Conservation (phyloP, 257 asterid genomes). For the Nicotiana paniculata region DNA sequence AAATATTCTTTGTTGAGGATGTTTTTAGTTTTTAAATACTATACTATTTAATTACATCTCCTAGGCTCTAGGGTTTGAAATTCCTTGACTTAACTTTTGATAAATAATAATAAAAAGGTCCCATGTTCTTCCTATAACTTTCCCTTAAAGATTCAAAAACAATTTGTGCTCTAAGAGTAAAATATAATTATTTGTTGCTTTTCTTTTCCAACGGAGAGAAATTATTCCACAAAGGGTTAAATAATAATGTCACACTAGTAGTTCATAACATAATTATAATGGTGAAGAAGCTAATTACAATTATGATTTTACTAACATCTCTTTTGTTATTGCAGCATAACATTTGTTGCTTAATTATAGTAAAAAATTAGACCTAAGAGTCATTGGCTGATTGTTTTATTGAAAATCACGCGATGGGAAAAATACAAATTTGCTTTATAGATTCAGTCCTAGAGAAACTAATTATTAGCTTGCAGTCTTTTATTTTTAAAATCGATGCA, state of each 20-base stretch:
- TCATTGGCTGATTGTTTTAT: background rate
- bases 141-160: constrained; percentile 16
- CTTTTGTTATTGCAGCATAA: constrained; percentile 28
- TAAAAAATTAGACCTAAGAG: constrained; percentile 5
- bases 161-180: constrained; percentile 16
- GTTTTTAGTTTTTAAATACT: background rate
- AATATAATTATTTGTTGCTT: background rate
- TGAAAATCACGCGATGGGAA: background rate
- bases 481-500: too few species aligned
- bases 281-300: constrained; percentile 14
- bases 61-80: constrained; percentile 43
- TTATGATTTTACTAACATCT: background rate
- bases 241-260: background rate
- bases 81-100: constrained; percentile 39
- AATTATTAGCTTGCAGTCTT: too few species aligned
- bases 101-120: constrained; percentile 14
- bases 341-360: constrained; percentile 16
- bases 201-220: constrained; percentile 28
- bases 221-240: constrained; percentile 17
- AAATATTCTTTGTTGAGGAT: background rate
- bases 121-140: constrained; percentile 21
- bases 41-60: constrained; percentile 15
- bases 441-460: background rate
- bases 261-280: constrained; percentile 15
- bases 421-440: background rate